Conservation (phyloP, 192 early-diverging fungal species). For the Entomortierella lignicola region DNA sequence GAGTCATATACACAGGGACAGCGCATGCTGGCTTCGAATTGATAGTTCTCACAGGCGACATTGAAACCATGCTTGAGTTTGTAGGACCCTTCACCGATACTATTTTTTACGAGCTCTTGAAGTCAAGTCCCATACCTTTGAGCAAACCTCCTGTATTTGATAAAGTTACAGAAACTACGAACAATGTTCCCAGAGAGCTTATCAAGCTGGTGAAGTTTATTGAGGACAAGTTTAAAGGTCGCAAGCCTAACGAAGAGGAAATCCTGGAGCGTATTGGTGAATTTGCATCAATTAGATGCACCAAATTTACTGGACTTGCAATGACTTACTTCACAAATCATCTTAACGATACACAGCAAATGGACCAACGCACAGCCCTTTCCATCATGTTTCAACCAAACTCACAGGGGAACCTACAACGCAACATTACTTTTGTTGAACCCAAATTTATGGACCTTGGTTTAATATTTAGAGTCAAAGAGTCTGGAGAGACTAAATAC, state of each 20-base stretch:
- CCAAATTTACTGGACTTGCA: background rate
- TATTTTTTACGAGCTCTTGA: background rate
- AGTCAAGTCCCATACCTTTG: background rate
- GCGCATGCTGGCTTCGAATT: background rate
- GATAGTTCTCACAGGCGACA: background rate
- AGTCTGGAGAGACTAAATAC: background rate
- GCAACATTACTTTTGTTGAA: background rate
- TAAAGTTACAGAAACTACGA: background rate
- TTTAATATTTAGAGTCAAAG: background rate
- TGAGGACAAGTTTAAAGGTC: background rate
- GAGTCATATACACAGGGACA: constrained; percentile 3
- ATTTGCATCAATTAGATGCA: background rate
- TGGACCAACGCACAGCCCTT: background rate
- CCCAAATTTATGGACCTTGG: background rate
- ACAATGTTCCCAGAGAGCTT: background rate
- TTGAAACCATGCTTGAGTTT: background rate
- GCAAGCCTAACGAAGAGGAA: background rate
- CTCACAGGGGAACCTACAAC: background rate
- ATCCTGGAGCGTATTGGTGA: background rate
- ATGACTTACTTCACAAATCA: background rate
- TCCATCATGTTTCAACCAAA: background rate
- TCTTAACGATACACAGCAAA: background rate
- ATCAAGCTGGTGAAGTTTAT: background rate
- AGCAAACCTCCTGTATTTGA: background rate
- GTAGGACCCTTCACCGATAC: background rate